phyloP scores from a whole-genome alignment of 805 yeast species.

The Metschnikowia bowlesiae region DNA sequence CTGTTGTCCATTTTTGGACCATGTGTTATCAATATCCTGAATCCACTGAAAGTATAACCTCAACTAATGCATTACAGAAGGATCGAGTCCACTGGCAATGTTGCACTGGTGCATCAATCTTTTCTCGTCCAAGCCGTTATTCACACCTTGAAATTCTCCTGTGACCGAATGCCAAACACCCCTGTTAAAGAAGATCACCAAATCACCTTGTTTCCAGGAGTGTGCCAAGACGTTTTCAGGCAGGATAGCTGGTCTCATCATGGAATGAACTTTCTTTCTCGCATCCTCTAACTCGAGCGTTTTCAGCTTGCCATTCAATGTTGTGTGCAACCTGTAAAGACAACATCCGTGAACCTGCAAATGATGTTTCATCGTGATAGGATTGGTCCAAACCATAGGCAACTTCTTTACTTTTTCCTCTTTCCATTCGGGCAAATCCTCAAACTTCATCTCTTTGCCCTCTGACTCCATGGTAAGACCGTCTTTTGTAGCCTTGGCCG shows the following conservation, averaged over 20 bases:
- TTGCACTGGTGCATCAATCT: conserved; percentile 93
- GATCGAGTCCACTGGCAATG: conserved; percentile 77
- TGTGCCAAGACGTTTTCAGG: conserved; percentile 76
- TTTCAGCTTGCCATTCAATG: conserved; percentile 46
- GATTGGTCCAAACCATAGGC: conserved; percentile 92
- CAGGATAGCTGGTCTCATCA: conserved; percentile 83
- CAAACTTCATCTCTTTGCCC: conserved; percentile 62
- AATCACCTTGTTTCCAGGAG: conserved; percentile 78
- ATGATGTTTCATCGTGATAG: conserved; percentile 76
- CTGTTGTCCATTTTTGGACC: too few relatives aligned
- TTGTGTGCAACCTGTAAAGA: conserved; percentile 56
- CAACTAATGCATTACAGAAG: conserved; percentile 24
- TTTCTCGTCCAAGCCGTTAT: conserved; percentile 57
- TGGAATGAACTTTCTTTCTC: conserved; percentile 60
- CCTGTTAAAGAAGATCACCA: conserved; percentile 80
- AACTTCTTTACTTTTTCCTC: conserved; percentile 67
- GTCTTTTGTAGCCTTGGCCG: conserved; percentile 77
- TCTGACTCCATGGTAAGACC: conserved; percentile 85
- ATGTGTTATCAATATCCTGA: too few relatives aligned
- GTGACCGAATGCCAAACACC: conserved; percentile 93
- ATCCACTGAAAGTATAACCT: neutral
- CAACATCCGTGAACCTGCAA: conserved; percentile 89
- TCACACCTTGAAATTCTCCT: conserved; percentile 63
- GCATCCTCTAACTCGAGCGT: conserved; percentile 65
- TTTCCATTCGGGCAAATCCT: conserved; percentile 80